phyloP scores from a whole-genome alignment of 352 stramenopile genomes.

The Phytophthora constricta region DNA sequence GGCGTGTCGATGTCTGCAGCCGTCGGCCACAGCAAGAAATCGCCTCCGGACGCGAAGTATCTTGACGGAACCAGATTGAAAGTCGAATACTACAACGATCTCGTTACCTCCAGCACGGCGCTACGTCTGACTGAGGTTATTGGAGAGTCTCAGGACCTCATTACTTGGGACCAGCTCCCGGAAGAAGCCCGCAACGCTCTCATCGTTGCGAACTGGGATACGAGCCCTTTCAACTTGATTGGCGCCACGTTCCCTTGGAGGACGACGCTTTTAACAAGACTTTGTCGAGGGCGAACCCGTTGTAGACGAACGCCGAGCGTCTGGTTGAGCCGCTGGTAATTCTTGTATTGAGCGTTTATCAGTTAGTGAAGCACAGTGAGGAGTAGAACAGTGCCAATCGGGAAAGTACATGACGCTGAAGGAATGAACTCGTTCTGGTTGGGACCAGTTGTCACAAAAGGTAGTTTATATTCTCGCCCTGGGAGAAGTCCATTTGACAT shows the following conservation, averaged over 20 bases:
- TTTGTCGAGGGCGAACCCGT: no score
- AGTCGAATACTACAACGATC: conserved; percentile 39
- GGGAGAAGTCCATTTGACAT: no score
- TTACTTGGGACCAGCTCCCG: conserved; percentile 36
- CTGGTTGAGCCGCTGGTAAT: no score
- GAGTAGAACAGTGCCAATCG: no score
- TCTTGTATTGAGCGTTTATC: no score
- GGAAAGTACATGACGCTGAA: no score
- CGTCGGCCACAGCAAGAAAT: conserved; percentile 31
- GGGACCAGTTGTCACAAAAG: no score
- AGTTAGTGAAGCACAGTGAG: no score
- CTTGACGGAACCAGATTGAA: conserved; percentile 30
- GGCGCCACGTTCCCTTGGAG: conserved; percentile 39
- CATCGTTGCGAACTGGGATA: conserved; percentile 33
- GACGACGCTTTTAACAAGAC: conserved; percentile 37
- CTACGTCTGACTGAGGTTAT: conserved; percentile 26
- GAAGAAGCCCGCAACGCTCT: conserved; percentile 23
- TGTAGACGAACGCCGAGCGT: no score
- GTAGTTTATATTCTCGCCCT: no score
- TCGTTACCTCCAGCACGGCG: conserved; percentile 22
- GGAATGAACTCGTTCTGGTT: no score
- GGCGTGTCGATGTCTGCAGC: conserved; percentile 22
- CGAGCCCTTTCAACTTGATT: conserved; percentile 18
- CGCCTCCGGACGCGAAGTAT: conserved; percentile 19
- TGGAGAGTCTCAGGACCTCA: conserved; percentile 21